Evolutionary conservation across 2,329 filamentous ascomycete species (phyloP), one percentile per base, ranked within the genome.

Genomic region (Raffaelea arxii): DNA sequence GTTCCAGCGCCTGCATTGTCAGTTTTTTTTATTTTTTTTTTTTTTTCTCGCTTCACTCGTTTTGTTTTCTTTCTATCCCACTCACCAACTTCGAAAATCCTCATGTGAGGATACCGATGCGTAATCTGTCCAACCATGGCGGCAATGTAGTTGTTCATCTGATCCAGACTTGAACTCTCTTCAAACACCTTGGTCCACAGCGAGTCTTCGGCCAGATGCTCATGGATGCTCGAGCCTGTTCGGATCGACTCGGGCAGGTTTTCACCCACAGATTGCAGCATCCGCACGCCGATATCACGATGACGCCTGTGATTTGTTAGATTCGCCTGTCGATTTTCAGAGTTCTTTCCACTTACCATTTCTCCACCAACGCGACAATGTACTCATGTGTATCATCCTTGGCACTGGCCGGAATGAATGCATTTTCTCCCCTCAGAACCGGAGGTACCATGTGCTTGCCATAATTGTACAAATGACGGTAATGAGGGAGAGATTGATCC

Each of bases 1-100:
- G 62, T 66, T 1, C 66, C 66, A 10, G 61, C 65, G 30, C 66
- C 65, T 6, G 64, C 52, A n/a, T n/a, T n/a, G n/a, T n/a, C n/a
- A n/a, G n/a, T n/a, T n/a, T n/a, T n/a, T n/a, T n/a, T n/a, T n/a
- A n/a, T n/a, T n/a, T n/a, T n/a, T n/a, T n/a, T n/a, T n/a, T n/a
- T n/a, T n/a, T n/a, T n/a, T n/a, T n/a, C n/a, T n/a, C n/a, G n/a
- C n/a, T n/a, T n/a, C n/a, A n/a, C n/a, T n/a, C n/a, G n/a, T n/a
- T n/a, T n/a, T n/a, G n/a, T n/a, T n/a, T n/a, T n/a, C n/a, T n/a
- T n/a, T n/a, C n/a, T 23, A 30, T 9, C 27, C 9, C 9, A 30
- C 27, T 9, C 27, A 30, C 32, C 32, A 36, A 36, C 32, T 36
- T 49, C 44, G 10, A 70, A 44, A 21, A 68, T 57, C 3, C 61